Base-by-base conservation (phyloP, 208 protist species). In the Trypanosomatidae sp. region DNA sequence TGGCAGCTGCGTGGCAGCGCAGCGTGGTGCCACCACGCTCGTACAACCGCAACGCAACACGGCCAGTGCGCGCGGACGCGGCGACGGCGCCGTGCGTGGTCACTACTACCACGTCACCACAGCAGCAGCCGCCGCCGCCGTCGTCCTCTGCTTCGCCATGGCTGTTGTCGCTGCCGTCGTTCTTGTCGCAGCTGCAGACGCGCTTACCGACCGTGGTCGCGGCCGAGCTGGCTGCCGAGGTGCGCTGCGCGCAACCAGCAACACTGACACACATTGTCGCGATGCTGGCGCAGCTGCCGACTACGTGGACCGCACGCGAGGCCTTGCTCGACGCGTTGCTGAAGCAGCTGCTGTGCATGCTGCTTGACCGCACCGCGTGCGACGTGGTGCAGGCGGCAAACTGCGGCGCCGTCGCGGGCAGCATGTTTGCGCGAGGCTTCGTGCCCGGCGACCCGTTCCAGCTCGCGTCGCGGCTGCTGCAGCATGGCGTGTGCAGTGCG, bases 371-470 rank as follows among this genome's bases (percentile, higher is more conserved):
- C 11, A 61, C 64, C 11, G 61, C 58, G 10, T 35, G 25, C 2
- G 30, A 30, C 10, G 52, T 48, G 13, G 24, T 20, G 18, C 56
- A 61, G 39, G 61, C 66, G 3, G 42, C 58, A 30, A 87, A 86
- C 56, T 82, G 73, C 56, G 82, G 77, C 23, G 43, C 58, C 4
- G 51, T 70, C 0, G 30, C 82, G n/a, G 82, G 73, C 18, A 54
- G 67, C 37, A 46, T 87, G 23, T 87, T 85, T 37, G 42, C 53
- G 10, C 44, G 63, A 16, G 32, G 50, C 28, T 61, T 87, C 35
- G 42, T 87, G 26, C 43, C 63, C 10, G 77, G 77, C 20, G 82
- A 91, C 44, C 82, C 82, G 16, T 91, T 87, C 51, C 61, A 66
- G 38, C 48, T 91, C 15, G 77, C 73, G 18, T 56, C 58, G 6